Percentiles rank a stretch among this genome's conserved stretches.
Conservation (phyloP, 1,284 basidiomycete genomes). For the Cryptococcus sp. region DNA sequence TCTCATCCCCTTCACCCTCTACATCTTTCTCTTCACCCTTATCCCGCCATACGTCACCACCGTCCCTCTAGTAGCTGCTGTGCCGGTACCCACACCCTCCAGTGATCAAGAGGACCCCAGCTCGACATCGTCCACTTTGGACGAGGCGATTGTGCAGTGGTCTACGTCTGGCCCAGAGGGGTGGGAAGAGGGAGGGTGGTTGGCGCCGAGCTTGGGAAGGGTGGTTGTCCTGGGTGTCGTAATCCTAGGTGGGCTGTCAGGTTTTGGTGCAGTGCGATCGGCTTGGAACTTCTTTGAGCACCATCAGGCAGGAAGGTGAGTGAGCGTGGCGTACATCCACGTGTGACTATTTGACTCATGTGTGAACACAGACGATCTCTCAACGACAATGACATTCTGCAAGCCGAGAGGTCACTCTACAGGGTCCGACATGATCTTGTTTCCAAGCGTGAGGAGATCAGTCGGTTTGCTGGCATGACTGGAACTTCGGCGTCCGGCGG, state of each 20-base stretch:
- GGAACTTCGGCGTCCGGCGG: constrained; percentile 13
- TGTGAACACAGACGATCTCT: constrained; percentile 19
- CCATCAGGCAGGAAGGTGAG: constrained; percentile 31
- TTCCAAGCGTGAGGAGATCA: constrained; percentile 39
- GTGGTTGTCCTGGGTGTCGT: constrained; percentile 48
- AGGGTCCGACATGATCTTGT: constrained; percentile 45
- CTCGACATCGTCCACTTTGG: constrained; percentile 12
- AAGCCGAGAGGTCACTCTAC: constrained; percentile 48
- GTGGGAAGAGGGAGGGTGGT: constrained; percentile 45
- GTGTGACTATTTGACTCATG: not conserved
- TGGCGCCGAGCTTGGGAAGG: constrained; percentile 44
- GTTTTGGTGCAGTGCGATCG: constrained; percentile 46
- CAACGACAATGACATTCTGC: constrained; percentile 33
- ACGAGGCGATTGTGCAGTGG: constrained; percentile 27
- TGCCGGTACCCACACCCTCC: constrained; percentile 1
- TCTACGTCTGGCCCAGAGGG: constrained; percentile 35
- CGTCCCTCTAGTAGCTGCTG: constrained; percentile 7
- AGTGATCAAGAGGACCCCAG: constrained; percentile 13
- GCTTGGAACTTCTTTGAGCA: constrained; percentile 47
- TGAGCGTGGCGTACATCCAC: not conserved
- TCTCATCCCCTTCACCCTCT: constrained; percentile 46
- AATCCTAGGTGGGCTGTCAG: constrained; percentile 46
- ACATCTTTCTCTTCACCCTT: constrained; percentile 47
- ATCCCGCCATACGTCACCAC: constrained; percentile 48
- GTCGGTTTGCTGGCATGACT: constrained; percentile 12